phyloP scores from a whole-genome alignment of 192 early-diverging fungal genomes.

The Jimgerdemannia flammicorona region DNA sequence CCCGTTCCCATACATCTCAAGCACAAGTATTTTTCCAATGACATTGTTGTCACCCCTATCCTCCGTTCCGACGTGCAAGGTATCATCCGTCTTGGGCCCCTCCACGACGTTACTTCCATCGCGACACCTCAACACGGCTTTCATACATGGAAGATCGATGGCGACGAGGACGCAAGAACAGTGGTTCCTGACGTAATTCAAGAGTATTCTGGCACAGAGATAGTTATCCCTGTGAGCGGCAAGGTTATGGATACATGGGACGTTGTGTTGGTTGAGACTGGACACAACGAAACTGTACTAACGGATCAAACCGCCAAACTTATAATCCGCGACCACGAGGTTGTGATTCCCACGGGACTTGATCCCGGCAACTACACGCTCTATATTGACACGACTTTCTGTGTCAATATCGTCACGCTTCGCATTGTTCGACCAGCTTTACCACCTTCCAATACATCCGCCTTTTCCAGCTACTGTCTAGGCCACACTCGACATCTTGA shows the following conservation, averaged over 20 bases:
- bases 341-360: constrained; percentile 10
- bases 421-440: neutral
- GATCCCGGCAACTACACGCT: constrained; percentile 20
- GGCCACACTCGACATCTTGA: neutral
- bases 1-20: constrained; percentile 21
- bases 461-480: neutral
- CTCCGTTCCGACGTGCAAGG: neutral
- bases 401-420: neutral
- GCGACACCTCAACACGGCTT: neutral
- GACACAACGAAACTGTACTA: neutral
- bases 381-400: neutral
- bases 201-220: neutral
- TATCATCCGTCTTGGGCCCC: neutral
- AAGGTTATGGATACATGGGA: neutral
- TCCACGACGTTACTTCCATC: neutral
- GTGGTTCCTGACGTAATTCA: neutral
- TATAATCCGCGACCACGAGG: constrained; percentile 7
- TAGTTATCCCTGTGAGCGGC: constrained; percentile 9
- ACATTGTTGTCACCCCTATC: constrained; percentile 3
- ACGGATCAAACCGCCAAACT: constrained; percentile 6
- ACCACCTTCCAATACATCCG: neutral
- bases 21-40: constrained; percentile 7
- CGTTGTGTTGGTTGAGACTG: neutral
- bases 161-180: neutral
- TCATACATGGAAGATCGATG: neutral